phyloP scores from a whole-genome alignment of 2,329 filamentous ascomycete species.

The Aspergillus ochraceus region DNA sequence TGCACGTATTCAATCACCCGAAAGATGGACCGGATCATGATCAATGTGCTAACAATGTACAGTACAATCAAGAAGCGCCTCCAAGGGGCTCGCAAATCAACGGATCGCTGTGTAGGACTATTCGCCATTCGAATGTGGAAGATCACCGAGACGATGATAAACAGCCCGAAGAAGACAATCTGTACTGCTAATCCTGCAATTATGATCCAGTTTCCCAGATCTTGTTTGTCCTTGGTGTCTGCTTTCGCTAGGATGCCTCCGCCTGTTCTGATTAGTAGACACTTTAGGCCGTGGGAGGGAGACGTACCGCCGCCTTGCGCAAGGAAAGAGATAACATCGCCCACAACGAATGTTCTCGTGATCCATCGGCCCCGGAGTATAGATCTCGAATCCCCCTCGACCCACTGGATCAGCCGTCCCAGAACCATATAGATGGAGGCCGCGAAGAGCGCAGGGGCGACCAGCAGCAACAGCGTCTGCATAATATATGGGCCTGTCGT shows the following conservation, averaged over 20 bases:
- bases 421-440: conserved; percentile 43
- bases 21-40: conserved; percentile 47
- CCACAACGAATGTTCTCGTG: conserved; percentile 39
- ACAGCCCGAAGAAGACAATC: conserved; percentile 27
- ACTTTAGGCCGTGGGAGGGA: conserved; percentile 11
- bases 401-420: conserved; percentile 35
- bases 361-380: conserved; percentile 35
- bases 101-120: conserved; percentile 9
- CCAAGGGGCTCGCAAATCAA: conserved; percentile 14
- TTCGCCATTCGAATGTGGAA: conserved; percentile 24
- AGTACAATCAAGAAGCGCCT: conserved; percentile 15
- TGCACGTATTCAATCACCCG: conserved; percentile 50
- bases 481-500: conserved; percentile 29
- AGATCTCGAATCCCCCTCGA: conserved; percentile 32
- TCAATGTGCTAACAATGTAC: conserved; percentile 26
- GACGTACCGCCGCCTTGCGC: conserved; percentile 29
- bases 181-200: conserved; percentile 27
- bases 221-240: neutral
- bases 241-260: conserved; percentile 1
- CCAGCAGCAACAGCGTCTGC: conserved; percentile 36
- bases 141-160: conserved; percentile 19
- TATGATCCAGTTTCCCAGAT: conserved; percentile 8
- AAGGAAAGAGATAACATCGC: conserved; percentile 35
- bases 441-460: conserved; percentile 44
- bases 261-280: conserved; percentile 2